Base-by-base conservation (phyloP, 2,329 filamentous ascomycete genomes). In the Aureobasidium mangrovei region DNA sequence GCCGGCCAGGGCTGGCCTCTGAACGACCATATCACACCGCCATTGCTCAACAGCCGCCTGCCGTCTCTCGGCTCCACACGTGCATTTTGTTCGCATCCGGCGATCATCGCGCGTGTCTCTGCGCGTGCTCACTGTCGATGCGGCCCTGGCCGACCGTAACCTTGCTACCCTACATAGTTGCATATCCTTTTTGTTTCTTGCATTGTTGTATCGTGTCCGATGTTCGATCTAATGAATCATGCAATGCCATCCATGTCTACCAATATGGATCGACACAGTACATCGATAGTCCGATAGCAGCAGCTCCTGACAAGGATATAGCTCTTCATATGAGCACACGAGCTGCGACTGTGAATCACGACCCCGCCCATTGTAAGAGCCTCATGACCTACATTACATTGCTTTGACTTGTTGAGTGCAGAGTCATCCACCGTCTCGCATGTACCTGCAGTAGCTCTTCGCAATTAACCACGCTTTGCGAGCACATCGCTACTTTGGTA, bases 1-100 rank as follows among this genome's bases (percentile, higher is more conserved):
- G 33, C 45, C 35, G 35, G 36, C 35, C 32, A 32, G 46, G 28
- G 28, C 36, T 27, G 36, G 24, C 26, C 46, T 49, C 27, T 38
- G 12, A 31, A 27, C 31, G 28, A 26, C 35, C 35, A 40, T 38
- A 49, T 49, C 46, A 49, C 46, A 49, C 46, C 46, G 35, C 35
- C 46, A 35, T 49, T 49, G 46, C 46, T 35, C n/a, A 31, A 49
- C 36, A n/a, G 39, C 45, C 36, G 32, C 24, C 35, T 36, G 44
- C 36, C 32, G 44, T 33, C 39, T 29, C 35, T 27, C 46, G 36
- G 46, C 46, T 49, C 46, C 46, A 49, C 46, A 49, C 46, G 46
- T 49, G 46, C 46, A 40, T 38, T 33, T 49, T 49, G 46, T 40
- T 49, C 45, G 46, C 46, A 49, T 38, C 32, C 32, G 46, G 46